Evolutionary conservation across 2,329 filamentous ascomycete species (phyloP).

Genomic region (Aspergillus intermedius): DNA sequence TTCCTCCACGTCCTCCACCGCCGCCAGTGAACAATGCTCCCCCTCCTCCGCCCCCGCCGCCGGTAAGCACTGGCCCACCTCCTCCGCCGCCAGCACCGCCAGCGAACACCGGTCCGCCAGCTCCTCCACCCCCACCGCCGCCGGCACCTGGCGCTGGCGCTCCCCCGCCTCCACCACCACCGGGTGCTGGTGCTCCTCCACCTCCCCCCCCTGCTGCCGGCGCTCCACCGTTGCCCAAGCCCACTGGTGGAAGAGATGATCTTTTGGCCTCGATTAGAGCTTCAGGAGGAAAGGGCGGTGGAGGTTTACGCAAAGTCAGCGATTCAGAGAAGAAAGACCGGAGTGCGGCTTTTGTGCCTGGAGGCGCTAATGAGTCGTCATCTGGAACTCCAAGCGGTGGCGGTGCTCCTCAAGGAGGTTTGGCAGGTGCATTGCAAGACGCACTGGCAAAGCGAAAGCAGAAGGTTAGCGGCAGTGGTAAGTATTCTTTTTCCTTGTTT

Average conservation of each 20-base stretch:
- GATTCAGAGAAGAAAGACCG: constrained; percentile 43
- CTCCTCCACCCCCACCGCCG: constrained; percentile 29
- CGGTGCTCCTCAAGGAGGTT: constrained; percentile 49
- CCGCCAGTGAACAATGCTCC: constrained; percentile 33
- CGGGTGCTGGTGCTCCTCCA: constrained; percentile 50
- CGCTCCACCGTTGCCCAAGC: constrained; percentile 40
- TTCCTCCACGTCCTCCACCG: constrained; percentile 32
- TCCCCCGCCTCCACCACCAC: constrained; percentile 38
- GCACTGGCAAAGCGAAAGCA: constrained; percentile 77
- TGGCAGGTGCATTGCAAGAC: constrained; percentile 77
- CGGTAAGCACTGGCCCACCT: constrained; percentile 26
- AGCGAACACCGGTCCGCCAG: constrained; percentile 28
- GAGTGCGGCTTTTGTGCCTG: constrained; percentile 38
- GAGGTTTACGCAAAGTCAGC: constrained; percentile 41
- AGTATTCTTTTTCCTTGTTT: constrained; percentile 38
- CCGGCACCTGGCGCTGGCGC: constrained; percentile 20
- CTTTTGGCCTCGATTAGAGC: constrained; percentile 45
- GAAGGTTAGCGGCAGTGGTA: constrained; percentile 92
- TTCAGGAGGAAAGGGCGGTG: constrained; percentile 49
- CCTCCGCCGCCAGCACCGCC: constrained; percentile 33
- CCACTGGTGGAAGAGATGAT: constrained; percentile 35
- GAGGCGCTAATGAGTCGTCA: constrained; percentile 55
- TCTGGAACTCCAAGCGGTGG: constrained; percentile 49
- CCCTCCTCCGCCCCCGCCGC: constrained; percentile 23
- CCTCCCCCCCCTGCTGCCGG: constrained; percentile 34